Evolutionary conservation across 306 rosid species (phyloP), one percentile per base, ranked within the genome.

Genomic region (Carpinus viminea): DNA sequence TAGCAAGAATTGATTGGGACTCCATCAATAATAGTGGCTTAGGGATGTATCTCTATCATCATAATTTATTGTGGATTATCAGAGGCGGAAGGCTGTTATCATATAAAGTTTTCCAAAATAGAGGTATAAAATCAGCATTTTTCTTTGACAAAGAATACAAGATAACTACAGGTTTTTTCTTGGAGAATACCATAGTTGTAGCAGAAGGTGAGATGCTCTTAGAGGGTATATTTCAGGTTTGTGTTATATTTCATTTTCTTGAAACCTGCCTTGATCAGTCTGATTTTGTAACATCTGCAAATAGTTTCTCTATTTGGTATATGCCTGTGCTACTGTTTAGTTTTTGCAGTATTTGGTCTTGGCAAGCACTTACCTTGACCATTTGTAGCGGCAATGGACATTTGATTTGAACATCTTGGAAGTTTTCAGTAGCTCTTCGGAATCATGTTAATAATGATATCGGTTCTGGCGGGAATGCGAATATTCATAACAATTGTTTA

Each of bases 121-220:
- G 60, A 72, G n/a, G 4, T 71, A 7, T 78, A 12, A 7, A 20
- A 18, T 75, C 75, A 47, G 80, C 24, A 34, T 78, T 88, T 64
- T 92, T 89, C 93, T 55, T 95, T 95, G 86, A 95, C 97, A 78
- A 80, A 75, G 79, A 70, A 75, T 86, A 95, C 98, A 93, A 91
- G 91, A 91, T 95, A 88, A 95, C 98, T 13, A 86, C 98, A 76
- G 98, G 98, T 34, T 89, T 95, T 80, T 91, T 95, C 80, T 74
- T 89, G 52, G 98, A 95, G 96, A 95, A 95, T 87, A 92, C 97
- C 70, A 85, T 95, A 73, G 93, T 91, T 79, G 98, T 95, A 43
- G 98, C 92, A 10, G 98, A 95, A 83, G 98, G 98, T 45, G 97
- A 91, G 86, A 95, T 95, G 98, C 93, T 86, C 15, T 78, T 87